Base-by-base conservation (phyloP, 192 early-diverging fungal species). In the Podila epicladia region DNA sequence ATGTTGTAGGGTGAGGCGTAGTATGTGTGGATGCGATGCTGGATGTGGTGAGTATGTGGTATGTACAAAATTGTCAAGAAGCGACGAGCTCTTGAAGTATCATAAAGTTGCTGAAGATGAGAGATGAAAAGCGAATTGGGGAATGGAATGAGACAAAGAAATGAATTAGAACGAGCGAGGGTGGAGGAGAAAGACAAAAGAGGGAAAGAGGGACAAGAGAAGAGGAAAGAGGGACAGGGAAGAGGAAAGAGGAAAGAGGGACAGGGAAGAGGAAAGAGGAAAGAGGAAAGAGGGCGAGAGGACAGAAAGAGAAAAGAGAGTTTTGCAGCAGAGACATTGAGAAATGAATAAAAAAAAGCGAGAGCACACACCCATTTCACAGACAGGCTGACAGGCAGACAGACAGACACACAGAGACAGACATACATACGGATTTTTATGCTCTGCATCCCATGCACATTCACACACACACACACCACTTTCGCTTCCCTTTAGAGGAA, bases 141-240 rank as follows among this genome's bases (percentile, higher is more conserved):
- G 17, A 24, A 20, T 35, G 29, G 69, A 37, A 31, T 22, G 50
- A 71, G 61, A 71, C 26, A 11, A 41, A 64, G 45, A 17, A 17
- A 29, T 28, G 29, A 20, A 28, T 28, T 37, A 62, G 60, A 62
- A 37, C 2, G 33, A 38, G 17, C 3, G 19, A 29, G 53, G 37
- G 8, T 28, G 50, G 17, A 11, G 58, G 66, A 49, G 41, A 31
- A 24, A 33, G 53, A n/a, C 5, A 51, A n/a, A 71, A 51, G 31
- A 28, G 28, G 68, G 32, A n/a, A n/a, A n/a, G n/a, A n/a, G n/a
- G n/a, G n/a, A n/a, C 2, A n/a, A 11, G 58, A 55, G 31, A 37
- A 37, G 35, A 37, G 35, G 41, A 31, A 24, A 33, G 53, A 24
- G 7, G 35, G n/a, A n/a, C n/a, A n/a, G n/a, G n/a, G n/a, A 53